These are phyloP conservation scores for Pseudozyma sp. DNA, from an alignment of 1,284 basidiomycete genomes.

Conservation along the genomic window DNA sequence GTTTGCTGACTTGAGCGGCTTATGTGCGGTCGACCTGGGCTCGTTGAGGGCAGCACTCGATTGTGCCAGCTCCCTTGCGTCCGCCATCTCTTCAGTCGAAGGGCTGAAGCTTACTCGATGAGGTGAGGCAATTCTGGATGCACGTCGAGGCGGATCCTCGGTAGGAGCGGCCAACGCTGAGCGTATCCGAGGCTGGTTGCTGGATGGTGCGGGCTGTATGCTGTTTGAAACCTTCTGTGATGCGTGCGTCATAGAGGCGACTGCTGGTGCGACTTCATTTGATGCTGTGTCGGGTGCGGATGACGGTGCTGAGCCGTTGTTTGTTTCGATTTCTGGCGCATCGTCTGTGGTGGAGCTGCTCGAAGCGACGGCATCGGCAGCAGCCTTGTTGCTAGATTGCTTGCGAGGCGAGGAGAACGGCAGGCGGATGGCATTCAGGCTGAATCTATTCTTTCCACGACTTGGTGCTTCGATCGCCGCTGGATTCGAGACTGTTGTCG, in stretches of 20 bases:
- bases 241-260: neutral
- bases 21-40: neutral
- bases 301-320: neutral
- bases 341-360: neutral
- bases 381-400: neutral
- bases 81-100: slow-evolving; percentile 45
- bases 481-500: neutral
- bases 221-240: neutral
- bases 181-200: slow-evolving; percentile 15
- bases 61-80: slow-evolving; percentile 38
- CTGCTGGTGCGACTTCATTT: neutral
- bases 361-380: neutral
- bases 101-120: slow-evolving; percentile 56
- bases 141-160: slow-evolving; percentile 11
- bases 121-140: slow-evolving; percentile 21
- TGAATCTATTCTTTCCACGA: slow-evolving; percentile 37
- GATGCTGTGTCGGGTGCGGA: neutral
- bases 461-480: neutral
- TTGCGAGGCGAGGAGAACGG: slow-evolving; percentile 39
- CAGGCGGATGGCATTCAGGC: slow-evolving; percentile 32
- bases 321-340: neutral
- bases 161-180: slow-evolving; percentile 14
- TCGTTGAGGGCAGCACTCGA: neutral
- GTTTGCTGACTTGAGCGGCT: neutral
- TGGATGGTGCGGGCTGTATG: slow-evolving; percentile 5